Conservation (phyloP, 1,284 basidiomycete species). For the Melampsora americana region DNA sequence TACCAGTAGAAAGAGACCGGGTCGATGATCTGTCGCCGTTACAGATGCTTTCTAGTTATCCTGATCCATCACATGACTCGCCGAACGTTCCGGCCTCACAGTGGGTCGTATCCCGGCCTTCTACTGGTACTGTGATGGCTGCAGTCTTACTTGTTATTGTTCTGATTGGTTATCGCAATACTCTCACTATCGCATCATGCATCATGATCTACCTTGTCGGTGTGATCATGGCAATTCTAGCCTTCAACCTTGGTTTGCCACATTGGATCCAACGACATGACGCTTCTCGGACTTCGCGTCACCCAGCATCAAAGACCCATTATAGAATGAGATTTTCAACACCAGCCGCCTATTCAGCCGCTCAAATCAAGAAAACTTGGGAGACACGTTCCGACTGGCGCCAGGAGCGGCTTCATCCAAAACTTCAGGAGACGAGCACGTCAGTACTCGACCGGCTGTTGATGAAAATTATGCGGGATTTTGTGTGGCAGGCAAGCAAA, state of each 20-base stretch:
- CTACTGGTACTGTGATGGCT: neutral
- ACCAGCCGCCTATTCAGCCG: slow-evolving; percentile 32
- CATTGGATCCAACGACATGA: slow-evolving; percentile 32
- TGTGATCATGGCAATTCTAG: neutral
- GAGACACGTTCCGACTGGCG: slow-evolving; percentile 33
- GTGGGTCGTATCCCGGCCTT: neutral
- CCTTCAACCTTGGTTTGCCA: slow-evolving; percentile 19
- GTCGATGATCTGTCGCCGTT: no score
- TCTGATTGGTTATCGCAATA: neutral
- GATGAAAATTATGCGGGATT: slow-evolving; percentile 25
- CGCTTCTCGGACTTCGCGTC: neutral
- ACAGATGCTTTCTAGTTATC: no score
- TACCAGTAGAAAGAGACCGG: no score
- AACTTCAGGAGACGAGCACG: slow-evolving; percentile 1
- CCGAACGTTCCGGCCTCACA: no score
- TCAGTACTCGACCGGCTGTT: slow-evolving; percentile 17
- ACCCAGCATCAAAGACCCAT: neutral
- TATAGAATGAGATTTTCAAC: slow-evolving; percentile 22
- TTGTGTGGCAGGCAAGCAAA: slow-evolving; percentile 37
- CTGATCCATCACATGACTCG: no score
- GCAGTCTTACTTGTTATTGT: neutral
- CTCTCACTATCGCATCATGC: slow-evolving; percentile 3
- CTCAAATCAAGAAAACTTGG: slow-evolving; percentile 30
- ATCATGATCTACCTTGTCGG: slow-evolving; percentile 13
- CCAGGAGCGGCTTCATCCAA: slow-evolving; percentile 12